Evolutionary conservation across 805 yeast genomes (phyloP).

Genomic region (Metschnikowia shivogae): DNA sequence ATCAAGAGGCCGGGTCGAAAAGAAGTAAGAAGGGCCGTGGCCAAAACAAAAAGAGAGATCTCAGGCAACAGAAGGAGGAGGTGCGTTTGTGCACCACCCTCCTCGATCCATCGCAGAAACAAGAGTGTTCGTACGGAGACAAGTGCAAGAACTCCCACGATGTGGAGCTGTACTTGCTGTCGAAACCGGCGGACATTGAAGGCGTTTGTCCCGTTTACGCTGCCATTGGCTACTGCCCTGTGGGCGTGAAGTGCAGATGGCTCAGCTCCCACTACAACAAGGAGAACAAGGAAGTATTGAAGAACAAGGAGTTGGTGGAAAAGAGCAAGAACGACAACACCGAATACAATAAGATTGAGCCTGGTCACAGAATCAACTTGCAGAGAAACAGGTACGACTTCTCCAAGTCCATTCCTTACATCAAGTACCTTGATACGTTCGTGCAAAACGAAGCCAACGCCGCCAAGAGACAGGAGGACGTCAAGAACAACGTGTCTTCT

Average conservation of each 20-base stretch:
- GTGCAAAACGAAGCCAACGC: conserved; percentile 41
- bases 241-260: conserved; percentile 93
- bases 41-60: conserved; percentile 78
- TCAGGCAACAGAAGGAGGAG: conserved; percentile 62
- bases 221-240: conserved; percentile 85
- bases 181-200: conserved; percentile 67
- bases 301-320: conserved; percentile 40
- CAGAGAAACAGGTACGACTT: conserved; percentile 63
- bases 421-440: conserved; percentile 57
- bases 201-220: conserved; percentile 82
- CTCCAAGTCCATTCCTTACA: conserved; percentile 51
- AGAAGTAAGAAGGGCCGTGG: conserved; percentile 58
- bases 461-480: conserved; percentile 25
- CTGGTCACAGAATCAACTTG: conserved; percentile 43
- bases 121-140: conserved; percentile 60
- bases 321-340: conserved; percentile 31
- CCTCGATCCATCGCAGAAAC: conserved; percentile 48
- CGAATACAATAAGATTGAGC: conserved; percentile 62
- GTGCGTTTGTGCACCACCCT: conserved; percentile 62
- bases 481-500: conserved; percentile 36
- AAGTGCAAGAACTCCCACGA: conserved; percentile 78
- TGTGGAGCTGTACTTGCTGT: conserved; percentile 53
- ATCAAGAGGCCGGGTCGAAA: conserved; percentile 23
- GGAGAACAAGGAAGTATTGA: conserved; percentile 42
- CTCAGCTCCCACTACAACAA: conserved; percentile 61